phyloP scores from a whole-genome alignment of 345 rosid genomes.

The Eucalyptus albens region DNA sequence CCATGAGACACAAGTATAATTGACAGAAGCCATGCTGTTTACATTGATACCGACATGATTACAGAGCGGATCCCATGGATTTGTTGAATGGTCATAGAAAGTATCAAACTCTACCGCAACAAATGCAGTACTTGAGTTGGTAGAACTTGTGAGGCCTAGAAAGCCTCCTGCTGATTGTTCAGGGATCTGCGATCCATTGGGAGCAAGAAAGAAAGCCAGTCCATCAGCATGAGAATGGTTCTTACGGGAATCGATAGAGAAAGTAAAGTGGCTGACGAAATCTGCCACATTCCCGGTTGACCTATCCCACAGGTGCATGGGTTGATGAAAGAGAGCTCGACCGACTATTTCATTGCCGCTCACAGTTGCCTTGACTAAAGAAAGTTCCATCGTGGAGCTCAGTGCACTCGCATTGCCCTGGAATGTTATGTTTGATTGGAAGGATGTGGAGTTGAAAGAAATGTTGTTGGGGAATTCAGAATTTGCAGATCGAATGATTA shows the following conservation, averaged over 20 bases:
- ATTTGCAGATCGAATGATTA: too few species aligned
- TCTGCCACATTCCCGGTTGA: too few species aligned
- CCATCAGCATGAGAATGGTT: background rate
- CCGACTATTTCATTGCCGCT: rapidly evolving
- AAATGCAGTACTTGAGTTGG: background rate
- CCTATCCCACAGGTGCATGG: too few species aligned
- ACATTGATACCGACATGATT: background rate
- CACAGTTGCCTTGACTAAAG: too few species aligned
- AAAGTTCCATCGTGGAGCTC: too few species aligned
- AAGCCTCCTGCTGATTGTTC: background rate
- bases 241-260: too few species aligned
- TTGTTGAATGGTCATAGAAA: background rate
- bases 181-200: background rate
- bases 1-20: background rate
- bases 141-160: background rate
- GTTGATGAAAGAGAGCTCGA: too few species aligned
- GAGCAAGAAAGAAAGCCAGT: background rate
- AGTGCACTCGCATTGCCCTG: too few species aligned
- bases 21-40: background rate
- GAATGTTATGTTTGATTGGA: too few species aligned
- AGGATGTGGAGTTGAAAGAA: rapidly evolving
- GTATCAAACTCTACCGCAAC: background rate
- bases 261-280: rapidly evolving
- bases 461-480: too few species aligned
- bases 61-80: background rate